Evolutionary conservation across 495 filamentous ascomycete genomes (phyloP), one percentile per base, ranked within the genome.

Genomic region (Xylaria flabelliformis): DNA sequence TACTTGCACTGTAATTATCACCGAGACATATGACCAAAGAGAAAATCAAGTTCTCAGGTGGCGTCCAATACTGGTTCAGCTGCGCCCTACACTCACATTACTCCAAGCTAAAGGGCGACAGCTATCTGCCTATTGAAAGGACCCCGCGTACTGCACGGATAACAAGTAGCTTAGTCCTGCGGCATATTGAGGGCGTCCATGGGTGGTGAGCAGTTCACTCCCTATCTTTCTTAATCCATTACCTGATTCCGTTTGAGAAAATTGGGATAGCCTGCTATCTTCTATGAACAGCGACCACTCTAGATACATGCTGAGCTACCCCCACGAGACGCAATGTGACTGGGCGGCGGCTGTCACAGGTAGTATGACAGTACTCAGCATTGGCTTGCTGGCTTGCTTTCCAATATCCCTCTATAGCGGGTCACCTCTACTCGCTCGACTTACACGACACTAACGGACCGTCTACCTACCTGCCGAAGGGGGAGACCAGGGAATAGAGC

Each of bases 261-360:
- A 39, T 39, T 61, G 32, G 19, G 21, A 36, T 17, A 39, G 32
- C 34, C 39, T 34, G 34, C 58, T 61, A 10, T 61, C 58, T 61
- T 34, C 26, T 32, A 26, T 61, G 58, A 21, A 21, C 58, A 61
- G 58, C 10, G 58, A 13, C 17, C 34, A 39, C 39, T 61, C 58
- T 39, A 61, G 58, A 61, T 21, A 61, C 58, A 61, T 61, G 58
- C 34, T 61, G 58, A 61, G 58, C 34, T 36, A 61, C 58, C 58
- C 19, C 19, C 19, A 39, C 24, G 34, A 61, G n/a, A 61, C 58
- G 17, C 3, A 21, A 61, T 32, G 21, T 61, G 58, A 39, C 32
- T 61, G 34, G 58, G 17, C 21, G 58, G 39, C n/a, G 15, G 58
- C 17, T 61, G 34, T 36, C 29, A 0, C n/a, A 21, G 32, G 34